Evolutionary conservation across 345 rosid species (phyloP), one percentile per base, ranked within the genome.

Genomic region (Diplotaxis tenuifolia): DNA sequence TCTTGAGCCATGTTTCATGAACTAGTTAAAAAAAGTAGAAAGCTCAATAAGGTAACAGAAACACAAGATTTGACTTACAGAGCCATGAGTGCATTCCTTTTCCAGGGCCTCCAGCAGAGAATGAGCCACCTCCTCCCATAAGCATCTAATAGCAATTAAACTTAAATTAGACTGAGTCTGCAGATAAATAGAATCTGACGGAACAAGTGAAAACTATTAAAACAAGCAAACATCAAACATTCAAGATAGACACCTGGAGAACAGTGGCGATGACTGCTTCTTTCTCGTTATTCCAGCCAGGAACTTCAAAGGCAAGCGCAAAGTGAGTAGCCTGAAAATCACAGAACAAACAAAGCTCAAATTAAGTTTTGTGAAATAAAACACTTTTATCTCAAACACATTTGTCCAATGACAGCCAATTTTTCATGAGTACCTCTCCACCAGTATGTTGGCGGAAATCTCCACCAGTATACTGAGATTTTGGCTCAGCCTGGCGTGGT

Each of bases 81-180:
- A 90, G 84, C 78, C 94, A 83, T 5, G 98, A 90, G 66, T 92
- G 90, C 98, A 95, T 95, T 80, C 92, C 96, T 77, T 92, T 92
- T 60, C 99, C 99, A 8, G 99, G 99, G 52, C 99, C 98, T 20
- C 99, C 97, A 0, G 96, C 87, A 20, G 99, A 95, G 84, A 95
- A 95, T 62, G 99, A 92, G 69, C 99, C 96, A 77, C 98, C 97
- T 68, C 98, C 98, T 70, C 98, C 97, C 92, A 92, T 78, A 69
- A 95, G 92, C 92, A 92, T 86, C 99, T 95, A 61, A 62, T 78
- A 20, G 58, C 66, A 68, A 68, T 54, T 4, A 10, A 15, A 40
- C 27, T 70, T 50, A 57, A 23, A 61, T 55, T 28, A 16, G 1
- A 49, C 1, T 31, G 7, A 42, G 6, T 63, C 8, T 21, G 40